Base-by-base conservation (phyloP, 352 stramenopile genomes). In the Elongisporangium prolatum region DNA sequence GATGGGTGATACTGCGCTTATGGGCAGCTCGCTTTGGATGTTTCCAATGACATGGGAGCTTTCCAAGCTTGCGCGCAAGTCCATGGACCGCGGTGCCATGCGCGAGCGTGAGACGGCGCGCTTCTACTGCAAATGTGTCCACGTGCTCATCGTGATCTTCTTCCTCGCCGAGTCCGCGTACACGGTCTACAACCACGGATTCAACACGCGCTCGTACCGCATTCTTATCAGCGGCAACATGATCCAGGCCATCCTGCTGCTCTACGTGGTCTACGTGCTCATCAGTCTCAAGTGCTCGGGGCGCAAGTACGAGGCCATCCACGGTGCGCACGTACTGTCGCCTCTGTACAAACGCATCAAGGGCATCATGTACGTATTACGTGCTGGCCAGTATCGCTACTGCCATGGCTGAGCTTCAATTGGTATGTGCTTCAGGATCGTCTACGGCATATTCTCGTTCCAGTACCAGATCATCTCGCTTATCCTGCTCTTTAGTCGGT, bases 301-400 rank as follows among this genome's bases (percentile, higher is more conserved):
- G 10, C 65, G 71, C 21, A 84, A 87, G 37, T 80, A 82, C 57
- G 77, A 84, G 60, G 68, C 59, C 21, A 68, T 87, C 21, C 59
- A 75, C 17, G 74, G 77, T 44, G 57, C 57, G 1, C 62, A 75
- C 44, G 75, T 84, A 4, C 48, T 72, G 50, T 87, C 78, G 1
- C 79, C 77, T 6, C 63, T 87, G 6, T 89, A 89, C 57, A 68
- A 69, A 7, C 76, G 77, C 52, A 71, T 87, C 61, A 80, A 80
- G 50, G 64, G 66, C 52, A 86, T 88, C 65, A 81, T 88, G 77
- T 84, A 68, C 44, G 71, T 61, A n/a, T n/a, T n/a, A n/a, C n/a
- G n/a, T n/a, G n/a, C n/a, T n/a, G n/a, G n/a, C n/a, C n/a, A n/a
- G n/a, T n/a, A n/a, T n/a, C n/a, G n/a, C n/a, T n/a, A n/a, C n/a